Percentiles rank a stretch among this genome's conserved stretches.
These are phyloP conservation scores for Candida ipomoeae DNA, from an alignment of 805 yeast species.

Conservation along the genomic window DNA sequence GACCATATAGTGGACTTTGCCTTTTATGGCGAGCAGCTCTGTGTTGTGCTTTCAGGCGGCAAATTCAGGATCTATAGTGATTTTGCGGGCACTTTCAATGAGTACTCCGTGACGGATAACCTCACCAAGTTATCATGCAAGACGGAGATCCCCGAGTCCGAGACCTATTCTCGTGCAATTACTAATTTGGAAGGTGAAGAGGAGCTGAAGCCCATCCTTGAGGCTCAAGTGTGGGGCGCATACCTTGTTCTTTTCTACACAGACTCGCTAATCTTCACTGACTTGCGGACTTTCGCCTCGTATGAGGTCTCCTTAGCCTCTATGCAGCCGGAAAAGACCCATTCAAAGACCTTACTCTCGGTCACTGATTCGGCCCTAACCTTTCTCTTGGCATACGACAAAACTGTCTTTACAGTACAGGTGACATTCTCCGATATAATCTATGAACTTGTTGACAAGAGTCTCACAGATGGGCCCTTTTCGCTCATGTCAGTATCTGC, in stretches of 20 bases:
- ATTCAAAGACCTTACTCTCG: conserved; percentile 19
- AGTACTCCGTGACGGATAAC: conserved; percentile 30
- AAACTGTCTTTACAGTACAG: conserved; percentile 25
- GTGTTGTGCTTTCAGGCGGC: conserved; percentile 52
- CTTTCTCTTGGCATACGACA: conserved; percentile 24
- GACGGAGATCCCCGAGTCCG: not conserved
- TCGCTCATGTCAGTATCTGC: conserved; percentile 44
- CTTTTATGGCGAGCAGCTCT: conserved; percentile 49
- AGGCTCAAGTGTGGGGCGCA: conserved; percentile 30
- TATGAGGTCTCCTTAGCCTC: conserved; percentile 33
- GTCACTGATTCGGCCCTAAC: conserved; percentile 15
- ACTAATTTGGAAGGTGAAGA: conserved; percentile 32
- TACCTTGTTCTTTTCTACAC: conserved; percentile 44
- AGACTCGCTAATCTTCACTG: conserved; percentile 30
- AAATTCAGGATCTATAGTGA: conserved; percentile 57
- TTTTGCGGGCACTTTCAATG: conserved; percentile 63
- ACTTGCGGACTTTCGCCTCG: conserved; percentile 38
- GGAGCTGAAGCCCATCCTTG: conserved; percentile 26
- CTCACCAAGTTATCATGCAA: conserved; percentile 7
- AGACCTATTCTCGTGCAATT: conserved; percentile 15
- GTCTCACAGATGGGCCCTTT: conserved; percentile 49
- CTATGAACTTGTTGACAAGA: conserved; percentile 33
- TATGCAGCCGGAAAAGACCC: conserved; percentile 19
- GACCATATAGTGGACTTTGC: conserved; percentile 53
- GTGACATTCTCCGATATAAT: conserved; percentile 21